These are phyloP conservation scores for Ophiostoma quercus DNA, from an alignment of 2,329 filamentous ascomycete species.

Conservation along the genomic window DNA sequence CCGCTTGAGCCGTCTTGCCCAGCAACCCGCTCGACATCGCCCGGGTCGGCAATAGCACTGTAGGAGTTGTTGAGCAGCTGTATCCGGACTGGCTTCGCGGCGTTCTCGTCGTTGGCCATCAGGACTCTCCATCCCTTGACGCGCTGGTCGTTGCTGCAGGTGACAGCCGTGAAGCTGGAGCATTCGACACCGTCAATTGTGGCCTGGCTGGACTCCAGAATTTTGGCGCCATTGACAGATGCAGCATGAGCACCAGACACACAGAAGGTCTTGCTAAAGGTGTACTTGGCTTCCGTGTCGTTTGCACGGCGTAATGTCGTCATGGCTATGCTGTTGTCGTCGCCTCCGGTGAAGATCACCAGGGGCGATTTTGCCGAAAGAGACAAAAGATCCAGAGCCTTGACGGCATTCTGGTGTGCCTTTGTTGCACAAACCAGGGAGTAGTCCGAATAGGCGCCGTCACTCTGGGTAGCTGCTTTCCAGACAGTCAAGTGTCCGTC, in stretches of 20 bases:
- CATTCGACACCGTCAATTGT: neutral
- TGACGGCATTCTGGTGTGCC: constrained; percentile 74
- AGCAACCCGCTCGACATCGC: constrained; percentile 43
- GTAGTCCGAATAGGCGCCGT: constrained; percentile 23
- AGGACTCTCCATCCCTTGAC: constrained; percentile 51
- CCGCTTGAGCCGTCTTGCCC: neutral
- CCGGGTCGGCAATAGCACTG: constrained; percentile 57
- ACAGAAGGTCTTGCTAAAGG: constrained; percentile 28
- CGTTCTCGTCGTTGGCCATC: neutral
- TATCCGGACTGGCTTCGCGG: constrained; percentile 29
- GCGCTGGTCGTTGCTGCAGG: constrained; percentile 55
- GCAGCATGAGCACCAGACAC: constrained; percentile 63
- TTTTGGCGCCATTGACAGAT: constrained; percentile 57
- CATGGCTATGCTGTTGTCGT: constrained; percentile 75
- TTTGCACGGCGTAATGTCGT: constrained; percentile 38
- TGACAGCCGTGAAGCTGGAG: constrained; percentile 29
- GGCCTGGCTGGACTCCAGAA: constrained; percentile 31
- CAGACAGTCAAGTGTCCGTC: constrained; percentile 71
- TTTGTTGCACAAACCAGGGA: constrained; percentile 25
- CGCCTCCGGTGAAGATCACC: constrained; percentile 69
- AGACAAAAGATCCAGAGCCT: constrained; percentile 45
- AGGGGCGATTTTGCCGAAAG: constrained; percentile 35
- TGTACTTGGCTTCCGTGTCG: constrained; percentile 19
- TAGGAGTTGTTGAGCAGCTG: constrained; percentile 46
- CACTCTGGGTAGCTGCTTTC: constrained; percentile 31